These are phyloP conservation scores for Cladorrhinum sp. DNA, from an alignment of 2,329 filamentous ascomycete genomes.

Conservation along the genomic window DNA sequence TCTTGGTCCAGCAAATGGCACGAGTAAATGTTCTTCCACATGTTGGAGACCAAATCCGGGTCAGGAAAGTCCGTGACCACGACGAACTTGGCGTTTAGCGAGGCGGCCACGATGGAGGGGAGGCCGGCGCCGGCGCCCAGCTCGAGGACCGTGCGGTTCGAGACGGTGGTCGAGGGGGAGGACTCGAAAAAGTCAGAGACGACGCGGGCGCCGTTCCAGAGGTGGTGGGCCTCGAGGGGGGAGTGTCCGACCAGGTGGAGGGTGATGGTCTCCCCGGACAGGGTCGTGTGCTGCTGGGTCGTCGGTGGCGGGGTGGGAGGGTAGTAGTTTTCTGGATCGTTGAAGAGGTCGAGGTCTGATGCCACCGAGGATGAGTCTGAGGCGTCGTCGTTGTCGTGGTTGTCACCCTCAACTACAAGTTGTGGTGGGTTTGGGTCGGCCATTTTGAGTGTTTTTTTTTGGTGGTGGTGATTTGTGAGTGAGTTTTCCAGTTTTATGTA, in stretches of 20 bases:
- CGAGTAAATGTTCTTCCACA: slow-evolving; percentile 70
- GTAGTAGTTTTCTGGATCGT: slow-evolving; percentile 79
- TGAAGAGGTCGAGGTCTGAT: slow-evolving; percentile 57
- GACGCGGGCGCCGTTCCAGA: slow-evolving; percentile 87
- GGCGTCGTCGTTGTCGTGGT: slow-evolving; percentile 35
- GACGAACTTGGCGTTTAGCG: slow-evolving; percentile 66
- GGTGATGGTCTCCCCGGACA: slow-evolving; percentile 61
- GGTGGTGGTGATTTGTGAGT: not conserved
- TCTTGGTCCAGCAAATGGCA: slow-evolving; percentile 38
- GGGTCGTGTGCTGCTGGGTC: slow-evolving; percentile 66
- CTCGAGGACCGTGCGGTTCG: slow-evolving; percentile 72
- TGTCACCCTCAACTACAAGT: slow-evolving; percentile 20
- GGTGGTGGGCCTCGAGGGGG: slow-evolving; percentile 82
- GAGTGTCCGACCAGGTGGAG: slow-evolving; percentile 83
- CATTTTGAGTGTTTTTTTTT: slow-evolving; percentile 3
- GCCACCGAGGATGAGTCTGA: not conserved
- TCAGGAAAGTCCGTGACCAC: slow-evolving; percentile 91
- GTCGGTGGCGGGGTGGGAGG: slow-evolving; percentile 74
- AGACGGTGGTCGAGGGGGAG: slow-evolving; percentile 59
- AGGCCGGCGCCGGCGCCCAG: slow-evolving; percentile 86
- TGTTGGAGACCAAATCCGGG: slow-evolving; percentile 73
- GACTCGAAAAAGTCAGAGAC: slow-evolving; percentile 76
- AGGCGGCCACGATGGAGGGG: slow-evolving; percentile 73
- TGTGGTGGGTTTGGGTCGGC: not conserved
- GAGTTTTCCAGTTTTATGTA: not conserved